Evolutionary conservation across 768 basidiomycete genomes (phyloP).

Genomic region (Lactifluus rugatus): DNA sequence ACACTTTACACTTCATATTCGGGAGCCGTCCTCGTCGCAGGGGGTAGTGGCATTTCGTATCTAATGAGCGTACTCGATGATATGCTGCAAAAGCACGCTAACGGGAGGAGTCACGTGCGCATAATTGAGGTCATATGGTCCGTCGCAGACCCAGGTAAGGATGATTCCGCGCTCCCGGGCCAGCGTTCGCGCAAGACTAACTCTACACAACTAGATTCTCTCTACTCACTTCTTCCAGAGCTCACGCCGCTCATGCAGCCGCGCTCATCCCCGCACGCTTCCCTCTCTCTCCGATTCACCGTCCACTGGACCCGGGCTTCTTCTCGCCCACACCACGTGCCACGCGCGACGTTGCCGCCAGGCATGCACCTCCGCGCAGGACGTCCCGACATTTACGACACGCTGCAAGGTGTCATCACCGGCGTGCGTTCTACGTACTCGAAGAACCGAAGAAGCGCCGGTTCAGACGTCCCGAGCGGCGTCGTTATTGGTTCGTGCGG

Average conservation of each 20-base stretch:
- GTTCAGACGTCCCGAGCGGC: slow-evolving; percentile 22
- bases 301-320: slow-evolving; percentile 38
- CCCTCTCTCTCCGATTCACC: slow-evolving; percentile 31
- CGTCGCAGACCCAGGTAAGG: slow-evolving; percentile 35
- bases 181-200: slow-evolving; percentile 17
- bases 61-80: slow-evolving; percentile 42
- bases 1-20: slow-evolving; percentile 41
- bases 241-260: slow-evolving; percentile 31
- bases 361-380: slow-evolving; percentile 26
- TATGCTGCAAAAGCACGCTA: slow-evolving; percentile 33
- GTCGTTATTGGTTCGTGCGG: slow-evolving; percentile 38
- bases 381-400: slow-evolving; percentile 23
- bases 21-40: slow-evolving; percentile 45
- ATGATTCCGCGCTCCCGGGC: slow-evolving; percentile 12
- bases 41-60: slow-evolving; percentile 55
- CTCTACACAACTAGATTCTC: slow-evolving; percentile 23
- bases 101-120: slow-evolving; percentile 31
- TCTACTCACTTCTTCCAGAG: slow-evolving; percentile 32
- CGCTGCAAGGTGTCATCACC: slow-evolving; percentile 22
- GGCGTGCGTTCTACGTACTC: slow-evolving; percentile 19
- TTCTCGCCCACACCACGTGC: slow-evolving; percentile 17
- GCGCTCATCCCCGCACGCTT: slow-evolving; percentile 21
- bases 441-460: slow-evolving; percentile 4
- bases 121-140: slow-evolving; percentile 48
- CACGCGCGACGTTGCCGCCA: slow-evolving; percentile 20